These are phyloP conservation scores for Pseudomassariella vexata DNA, from an alignment of 2,329 filamentous ascomycete genomes.

Conservation along the genomic window DNA sequence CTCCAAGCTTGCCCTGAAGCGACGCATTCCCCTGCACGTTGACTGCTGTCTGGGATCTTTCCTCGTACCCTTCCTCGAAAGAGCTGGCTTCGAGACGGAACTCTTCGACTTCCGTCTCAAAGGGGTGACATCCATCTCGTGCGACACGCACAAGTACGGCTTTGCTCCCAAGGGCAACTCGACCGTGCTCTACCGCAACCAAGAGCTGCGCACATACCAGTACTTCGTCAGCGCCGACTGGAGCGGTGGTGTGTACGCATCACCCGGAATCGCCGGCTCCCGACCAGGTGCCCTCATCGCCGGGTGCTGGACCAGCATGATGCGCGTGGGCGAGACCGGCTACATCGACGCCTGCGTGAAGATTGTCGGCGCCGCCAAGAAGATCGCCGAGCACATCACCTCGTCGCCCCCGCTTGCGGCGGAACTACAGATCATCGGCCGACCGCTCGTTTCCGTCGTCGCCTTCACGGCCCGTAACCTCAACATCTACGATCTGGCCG, in stretches of 20 bases:
- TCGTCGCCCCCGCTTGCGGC: conserved; percentile 61
- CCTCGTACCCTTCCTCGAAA: conserved; percentile 83
- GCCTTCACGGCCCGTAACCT: conserved; percentile 81
- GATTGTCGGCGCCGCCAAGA: conserved; percentile 83
- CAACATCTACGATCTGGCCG: conserved; percentile 90
- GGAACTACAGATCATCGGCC: conserved; percentile 76
- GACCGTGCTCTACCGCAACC: conserved; percentile 82
- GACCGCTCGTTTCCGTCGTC: conserved; percentile 83
- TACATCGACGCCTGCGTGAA: conserved; percentile 82
- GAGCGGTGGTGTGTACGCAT: conserved; percentile 94
- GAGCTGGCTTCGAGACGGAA: conserved; percentile 84
- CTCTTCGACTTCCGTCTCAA: conserved; percentile 91
- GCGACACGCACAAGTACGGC: conserved; percentile 98
- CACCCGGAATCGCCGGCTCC: conserved; percentile 84
- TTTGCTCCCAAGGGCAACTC: conserved; percentile 98
- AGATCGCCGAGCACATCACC: conserved; percentile 69
- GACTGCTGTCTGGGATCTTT: conserved; percentile 98
- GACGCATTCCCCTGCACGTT: conserved; percentile 83
- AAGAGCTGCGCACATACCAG: conserved; percentile 75
- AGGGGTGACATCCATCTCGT: conserved; percentile 91
- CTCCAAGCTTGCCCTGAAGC: conserved; percentile 73
- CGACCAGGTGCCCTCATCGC: conserved; percentile 91
- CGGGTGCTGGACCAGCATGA: conserved; percentile 89
- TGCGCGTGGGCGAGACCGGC: conserved; percentile 80
- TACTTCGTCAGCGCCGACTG: conserved; percentile 96